Percentiles rank a stretch among this genome's conserved stretches.
Conservation (phyloP, 2,329 filamentous ascomycete species). For the Neophaeococcomyces aloes region DNA sequence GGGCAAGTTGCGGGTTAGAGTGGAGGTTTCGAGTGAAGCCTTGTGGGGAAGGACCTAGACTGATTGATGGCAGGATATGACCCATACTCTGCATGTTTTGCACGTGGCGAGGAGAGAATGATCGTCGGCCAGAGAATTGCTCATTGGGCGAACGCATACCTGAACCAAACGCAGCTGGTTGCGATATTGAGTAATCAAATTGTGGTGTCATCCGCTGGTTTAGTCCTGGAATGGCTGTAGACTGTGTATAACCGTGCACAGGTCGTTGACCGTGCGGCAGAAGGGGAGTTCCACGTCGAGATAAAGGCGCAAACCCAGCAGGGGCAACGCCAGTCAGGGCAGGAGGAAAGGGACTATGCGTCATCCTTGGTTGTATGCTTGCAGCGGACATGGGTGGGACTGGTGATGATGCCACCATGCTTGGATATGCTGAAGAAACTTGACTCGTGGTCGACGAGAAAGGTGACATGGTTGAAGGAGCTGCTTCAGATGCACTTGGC, state of each 20-base stretch:
- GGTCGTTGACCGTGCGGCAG: conserved; percentile 18
- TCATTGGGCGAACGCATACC: conserved; percentile 26
- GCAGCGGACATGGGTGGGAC: conserved; percentile 67
- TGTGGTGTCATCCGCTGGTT: conserved; percentile 52
- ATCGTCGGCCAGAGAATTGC: conserved; percentile 34
- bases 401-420: conserved; percentile 72
- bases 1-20: conserved; percentile 21
- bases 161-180: conserved; percentile 47
- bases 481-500: conserved; percentile 61
- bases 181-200: conserved; percentile 55
- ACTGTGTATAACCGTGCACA: conserved; percentile 58
- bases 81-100: conserved; percentile 33
- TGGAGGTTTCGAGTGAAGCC: background rate
- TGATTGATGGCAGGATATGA: conserved; percentile 49
- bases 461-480: conserved; percentile 50
- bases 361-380: conserved; percentile 55
- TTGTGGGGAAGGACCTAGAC: conserved; percentile 32
- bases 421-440: conserved; percentile 62
- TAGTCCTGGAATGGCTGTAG: conserved; percentile 54
- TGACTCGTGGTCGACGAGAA: conserved; percentile 54
- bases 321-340: conserved; percentile 55
- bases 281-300: conserved; percentile 48
- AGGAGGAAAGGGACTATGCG: conserved; percentile 52
- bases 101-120: conserved; percentile 50
- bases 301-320: conserved; percentile 24